Evolutionary conservation across 2,329 filamentous ascomycete genomes (phyloP), one percentile per base, ranked within the genome.

Genomic region (Monosporascus sp.): DNA sequence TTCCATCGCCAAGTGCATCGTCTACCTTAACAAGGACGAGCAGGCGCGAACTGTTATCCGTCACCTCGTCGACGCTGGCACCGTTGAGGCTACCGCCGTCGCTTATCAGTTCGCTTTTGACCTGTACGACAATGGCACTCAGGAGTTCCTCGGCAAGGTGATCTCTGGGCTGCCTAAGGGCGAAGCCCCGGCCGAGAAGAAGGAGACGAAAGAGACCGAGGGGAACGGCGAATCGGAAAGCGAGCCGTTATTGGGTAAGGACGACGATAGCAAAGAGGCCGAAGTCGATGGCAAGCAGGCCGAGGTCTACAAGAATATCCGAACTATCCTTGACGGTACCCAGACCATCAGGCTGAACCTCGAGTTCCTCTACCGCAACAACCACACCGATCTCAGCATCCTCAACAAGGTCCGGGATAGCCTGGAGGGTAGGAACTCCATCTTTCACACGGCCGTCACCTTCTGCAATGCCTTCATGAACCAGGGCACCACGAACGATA

Each of bases 391-490:
- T 66, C 81, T 91, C 59, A 88, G 86, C 63, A 94, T 99, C 57
- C 78, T 99, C 54, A 97, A 97, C 80, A 97, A 96, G 75, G 87
- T 99, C 45, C 88, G 93, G 49, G 94, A 99, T 70, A 97, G 92
- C 63, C 77, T 99, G 17, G 94, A 99, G 68, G 91, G 92, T 37
- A 85, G 95, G 51, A 97, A 96, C 74, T 97, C 93, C 35, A 99
- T 99, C 62, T 97, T 97, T 81, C 94, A 99, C 72, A 96, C 91
- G 1, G 91, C 92, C 4, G 91, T 99, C 52, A 97, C 94, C 1
- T 94, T 99, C 66, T 94, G 93, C 67, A 97, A 97, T 65, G 94
- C 92, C 11, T 97, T 99, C 70, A 99, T 99, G 94, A 96, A 99
- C 69, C 92, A 96, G 51, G 95, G 94, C 55, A 99, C 94, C 1